phyloP scores from a whole-genome alignment of 306 rosid genomes.

The Spatholobus suberectus region DNA sequence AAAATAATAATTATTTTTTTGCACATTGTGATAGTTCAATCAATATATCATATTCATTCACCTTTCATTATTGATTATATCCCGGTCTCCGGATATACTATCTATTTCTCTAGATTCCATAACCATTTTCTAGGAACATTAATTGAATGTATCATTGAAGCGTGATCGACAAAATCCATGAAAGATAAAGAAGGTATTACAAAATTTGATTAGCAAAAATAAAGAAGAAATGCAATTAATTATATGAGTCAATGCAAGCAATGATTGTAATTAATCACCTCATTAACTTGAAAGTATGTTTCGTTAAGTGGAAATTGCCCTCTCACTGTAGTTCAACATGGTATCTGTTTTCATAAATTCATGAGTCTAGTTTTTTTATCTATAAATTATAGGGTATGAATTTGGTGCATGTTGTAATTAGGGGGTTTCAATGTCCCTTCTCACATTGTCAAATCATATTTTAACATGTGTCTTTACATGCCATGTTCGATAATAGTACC shows the following conservation, averaged over 20 bases:
- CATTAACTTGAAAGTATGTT: conserved; percentile 84
- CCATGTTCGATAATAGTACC: too few relatives aligned
- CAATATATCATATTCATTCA: conserved; percentile 18
- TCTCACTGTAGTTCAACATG: conserved; percentile 67
- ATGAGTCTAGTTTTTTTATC: background rate
- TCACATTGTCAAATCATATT: too few relatives aligned
- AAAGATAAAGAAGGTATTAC: background rate
- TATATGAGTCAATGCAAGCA: background rate
- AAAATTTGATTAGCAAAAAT: background rate
- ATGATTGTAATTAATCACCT: conserved; percentile 49
- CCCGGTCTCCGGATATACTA: conserved; percentile 60
- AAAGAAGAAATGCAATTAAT: background rate
- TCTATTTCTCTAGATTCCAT: conserved; percentile 44
- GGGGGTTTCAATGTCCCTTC: too few relatives aligned
- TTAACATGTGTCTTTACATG: too few relatives aligned
- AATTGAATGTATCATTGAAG: conserved; percentile 61
- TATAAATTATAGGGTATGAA: too few relatives aligned
- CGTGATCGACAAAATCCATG: conserved; percentile 70
- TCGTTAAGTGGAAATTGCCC: conserved; percentile 76
- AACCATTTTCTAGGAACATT: conserved; percentile 56
- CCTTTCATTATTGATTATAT: conserved; percentile 56
- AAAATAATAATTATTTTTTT: background rate
- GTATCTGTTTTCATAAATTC: conserved; percentile 57
- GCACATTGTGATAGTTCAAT: background rate
- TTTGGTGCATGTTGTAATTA: too few relatives aligned